A percentile compares a stretch with the other conserved stretches of the same genome.
These are phyloP conservation scores for Fusarium citri DNA, from an alignment of 2,329 filamentous ascomycete genomes.

Conservation along the genomic window DNA sequence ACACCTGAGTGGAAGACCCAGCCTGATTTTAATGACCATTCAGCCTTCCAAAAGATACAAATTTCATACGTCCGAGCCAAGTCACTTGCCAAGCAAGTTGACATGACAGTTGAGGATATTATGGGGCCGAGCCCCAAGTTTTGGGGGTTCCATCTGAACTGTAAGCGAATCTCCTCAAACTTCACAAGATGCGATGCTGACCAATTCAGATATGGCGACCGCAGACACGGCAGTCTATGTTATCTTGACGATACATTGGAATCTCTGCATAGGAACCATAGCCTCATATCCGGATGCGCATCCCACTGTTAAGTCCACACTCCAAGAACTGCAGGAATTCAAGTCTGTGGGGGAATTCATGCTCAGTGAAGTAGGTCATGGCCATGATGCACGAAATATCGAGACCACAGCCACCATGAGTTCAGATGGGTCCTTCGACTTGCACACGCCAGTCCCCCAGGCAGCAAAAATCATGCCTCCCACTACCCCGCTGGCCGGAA, in stretches of 20 bases:
- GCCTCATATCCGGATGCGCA: not conserved
- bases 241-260: constrained; percentile 1
- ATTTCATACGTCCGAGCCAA: no score
- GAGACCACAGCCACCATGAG: constrained; percentile 7
- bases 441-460: not conserved
- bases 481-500: not conserved
- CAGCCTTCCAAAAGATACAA: no score
- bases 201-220: not conserved
- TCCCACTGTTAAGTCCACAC: not conserved
- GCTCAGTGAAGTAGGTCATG: constrained; percentile 5
- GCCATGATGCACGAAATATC: constrained; percentile 5
- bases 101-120: no score
- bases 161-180: not conserved
- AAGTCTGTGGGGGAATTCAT: not conserved
- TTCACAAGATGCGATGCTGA: not conserved
- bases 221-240: constrained; percentile 2
- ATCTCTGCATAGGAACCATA: constrained; percentile 11
- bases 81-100: no score
- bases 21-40: no score
- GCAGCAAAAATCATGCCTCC: constrained; percentile 10
- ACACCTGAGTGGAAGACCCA: no score
- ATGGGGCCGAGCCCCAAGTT: not conserved
- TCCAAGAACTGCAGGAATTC: not conserved
- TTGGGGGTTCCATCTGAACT: constrained; percentile 1
- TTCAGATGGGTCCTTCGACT: not conserved